Evolutionary conservation across 148 eudicot genomes (phyloP).

Genomic region (Vaccinium corymbosum): DNA sequence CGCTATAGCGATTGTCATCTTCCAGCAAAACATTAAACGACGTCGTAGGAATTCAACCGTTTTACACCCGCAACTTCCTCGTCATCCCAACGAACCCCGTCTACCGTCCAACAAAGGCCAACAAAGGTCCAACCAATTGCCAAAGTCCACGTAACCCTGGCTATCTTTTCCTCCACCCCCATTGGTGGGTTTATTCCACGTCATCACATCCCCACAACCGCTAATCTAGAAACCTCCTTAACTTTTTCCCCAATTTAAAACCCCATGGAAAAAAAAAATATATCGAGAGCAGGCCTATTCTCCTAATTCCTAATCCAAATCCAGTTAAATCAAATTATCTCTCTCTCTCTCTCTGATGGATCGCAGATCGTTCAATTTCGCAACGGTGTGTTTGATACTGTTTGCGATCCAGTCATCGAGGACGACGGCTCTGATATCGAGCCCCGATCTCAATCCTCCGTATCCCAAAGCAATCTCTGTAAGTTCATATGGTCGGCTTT

Average conservation of each 20-base stretch:
- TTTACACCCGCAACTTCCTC: neutral
- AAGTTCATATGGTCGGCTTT: neutral
- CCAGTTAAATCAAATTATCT: neutral
- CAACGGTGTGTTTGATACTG: neutral
- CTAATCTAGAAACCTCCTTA: neutral
- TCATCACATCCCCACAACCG: conserved; percentile 2
- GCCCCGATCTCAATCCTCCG: conserved; percentile 16
- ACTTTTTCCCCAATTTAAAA: neutral
- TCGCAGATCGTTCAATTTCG: neutral
- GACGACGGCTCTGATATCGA: conserved; percentile 12
- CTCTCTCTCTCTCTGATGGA: conserved; percentile 5
- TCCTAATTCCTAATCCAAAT: neutral
- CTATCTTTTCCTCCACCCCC: conserved; percentile 4
- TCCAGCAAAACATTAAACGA: too few species aligned
- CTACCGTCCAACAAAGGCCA: neutral
- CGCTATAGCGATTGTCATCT: too few species aligned
- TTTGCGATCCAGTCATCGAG: conserved; percentile 10
- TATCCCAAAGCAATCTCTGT: conserved; percentile 31
- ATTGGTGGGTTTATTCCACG: conserved; percentile 1
- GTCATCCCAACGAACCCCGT: neutral
- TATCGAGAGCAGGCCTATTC: neutral
- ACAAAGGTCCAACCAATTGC: neutral
- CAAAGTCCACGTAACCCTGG: neutral
- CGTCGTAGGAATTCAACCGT: neutral
- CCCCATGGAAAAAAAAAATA: neutral